Percentiles rank a stretch among this genome's conserved stretches.
Evolutionary conservation across 768 basidiomycete genomes (phyloP).

Genomic region (Tulasnella sp.): DNA sequence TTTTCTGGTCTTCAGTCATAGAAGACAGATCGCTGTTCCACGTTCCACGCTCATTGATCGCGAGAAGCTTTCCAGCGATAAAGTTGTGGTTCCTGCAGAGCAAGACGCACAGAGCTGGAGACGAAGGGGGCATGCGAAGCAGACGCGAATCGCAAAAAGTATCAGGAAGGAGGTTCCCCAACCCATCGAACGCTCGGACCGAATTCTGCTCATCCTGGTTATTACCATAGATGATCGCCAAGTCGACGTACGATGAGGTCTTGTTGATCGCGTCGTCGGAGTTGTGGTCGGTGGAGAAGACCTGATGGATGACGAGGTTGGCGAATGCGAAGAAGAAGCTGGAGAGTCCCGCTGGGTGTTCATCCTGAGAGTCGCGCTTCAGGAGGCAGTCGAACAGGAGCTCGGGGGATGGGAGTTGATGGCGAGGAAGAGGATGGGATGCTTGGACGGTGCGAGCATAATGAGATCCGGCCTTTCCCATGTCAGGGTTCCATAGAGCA

Average conservation of each 20-base stretch:
- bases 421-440: constrained; percentile 31
- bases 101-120: constrained; percentile 55
- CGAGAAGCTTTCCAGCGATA: constrained; percentile 53
- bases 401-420: constrained; percentile 39
- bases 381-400: constrained; percentile 34
- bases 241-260: constrained; percentile 63
- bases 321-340: constrained; percentile 21
- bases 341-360: constrained; percentile 24
- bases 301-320: constrained; percentile 36
- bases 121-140: constrained; percentile 60
- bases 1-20: constrained; percentile 22
- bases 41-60: constrained; percentile 54
- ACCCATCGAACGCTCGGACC: constrained; percentile 47
- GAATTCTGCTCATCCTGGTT: constrained; percentile 39
- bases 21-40: constrained; percentile 28
- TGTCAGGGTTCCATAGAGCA: constrained; percentile 41
- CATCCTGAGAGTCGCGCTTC: constrained; percentile 24
- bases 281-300: constrained; percentile 47
- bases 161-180: constrained; percentile 59
- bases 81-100: constrained; percentile 68
- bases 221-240: constrained; percentile 63
- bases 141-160: constrained; percentile 57
- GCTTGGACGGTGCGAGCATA: constrained; percentile 48
- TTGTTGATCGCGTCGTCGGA: constrained; percentile 50
- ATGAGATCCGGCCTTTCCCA: constrained; percentile 52